Evolutionary conservation across 2,329 filamentous ascomycete species (phyloP).

Genomic region (Keithomyces neogunnii): DNA sequence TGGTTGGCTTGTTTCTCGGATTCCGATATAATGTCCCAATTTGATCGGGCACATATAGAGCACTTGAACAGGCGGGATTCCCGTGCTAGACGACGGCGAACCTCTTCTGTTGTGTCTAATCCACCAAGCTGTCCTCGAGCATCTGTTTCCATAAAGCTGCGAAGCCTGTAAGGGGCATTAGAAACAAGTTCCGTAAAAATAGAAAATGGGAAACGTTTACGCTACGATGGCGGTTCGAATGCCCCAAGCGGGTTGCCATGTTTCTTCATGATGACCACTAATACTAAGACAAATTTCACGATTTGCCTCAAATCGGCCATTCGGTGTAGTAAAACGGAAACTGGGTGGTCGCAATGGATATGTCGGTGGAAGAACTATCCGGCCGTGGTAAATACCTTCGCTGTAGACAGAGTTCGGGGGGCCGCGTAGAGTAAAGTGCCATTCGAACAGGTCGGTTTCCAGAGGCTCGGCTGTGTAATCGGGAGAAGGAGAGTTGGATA

Average conservation of each 20-base stretch:
- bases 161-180: conserved; percentile 37
- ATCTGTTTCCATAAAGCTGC: conserved; percentile 90
- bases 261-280: conserved; percentile 92
- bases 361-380: conserved; percentile 79
- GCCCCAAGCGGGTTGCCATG: conserved; percentile 98
- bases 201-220: conserved; percentile 13
- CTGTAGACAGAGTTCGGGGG: conserved; percentile 75
- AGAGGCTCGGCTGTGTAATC: conserved; percentile 82
- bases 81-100: conserved; percentile 59
- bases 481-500: conserved; percentile 68
- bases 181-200: neutral
- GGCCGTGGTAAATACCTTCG: conserved; percentile 85
- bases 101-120: conserved; percentile 63
- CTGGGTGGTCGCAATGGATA: conserved; percentile 88
- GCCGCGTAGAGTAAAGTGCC: conserved; percentile 96
- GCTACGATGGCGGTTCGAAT: conserved; percentile 78
- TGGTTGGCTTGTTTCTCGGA: conserved; percentile 49
- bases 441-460: conserved; percentile 89
- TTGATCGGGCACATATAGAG: conserved; percentile 58
- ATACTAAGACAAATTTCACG: conserved; percentile 95
- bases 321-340: conserved; percentile 93
- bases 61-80: conserved; percentile 63
- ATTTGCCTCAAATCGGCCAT: conserved; percentile 90
- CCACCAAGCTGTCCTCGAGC: conserved; percentile 84
- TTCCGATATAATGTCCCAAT: conserved; percentile 66